Percentiles rank a stretch among this genome's conserved stretches.
Conservation (phyloP, 257 asterid genomes). For the Gentiana dahurica region DNA sequence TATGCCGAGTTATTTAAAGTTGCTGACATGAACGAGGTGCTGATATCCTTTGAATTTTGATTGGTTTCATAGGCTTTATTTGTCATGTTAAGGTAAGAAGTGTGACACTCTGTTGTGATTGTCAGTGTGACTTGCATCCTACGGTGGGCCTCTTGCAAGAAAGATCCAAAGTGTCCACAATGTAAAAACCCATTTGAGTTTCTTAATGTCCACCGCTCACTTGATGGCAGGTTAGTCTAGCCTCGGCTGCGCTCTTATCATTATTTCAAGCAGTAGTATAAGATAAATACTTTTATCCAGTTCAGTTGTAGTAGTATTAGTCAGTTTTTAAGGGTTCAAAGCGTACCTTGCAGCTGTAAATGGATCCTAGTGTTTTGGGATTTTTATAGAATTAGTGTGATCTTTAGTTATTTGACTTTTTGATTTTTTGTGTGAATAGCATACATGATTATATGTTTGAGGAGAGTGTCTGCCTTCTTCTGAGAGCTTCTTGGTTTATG, state of each 20-base stretch:
- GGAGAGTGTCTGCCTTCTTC: constrained; percentile 93
- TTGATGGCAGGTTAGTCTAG: constrained; percentile 72
- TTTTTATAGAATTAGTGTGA: not conserved
- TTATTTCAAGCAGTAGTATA: no score
- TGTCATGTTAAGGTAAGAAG: no score
- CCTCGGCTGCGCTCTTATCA: not conserved
- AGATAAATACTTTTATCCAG: not conserved
- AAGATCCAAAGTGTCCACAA: constrained; percentile 77
- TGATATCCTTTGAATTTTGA: no score
- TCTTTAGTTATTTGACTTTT: no score
- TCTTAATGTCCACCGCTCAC: constrained; percentile 74
- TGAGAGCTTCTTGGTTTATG: constrained; percentile 81
- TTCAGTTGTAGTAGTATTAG: no score
- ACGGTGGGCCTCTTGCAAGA: constrained; percentile 85
- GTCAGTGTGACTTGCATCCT: constrained; percentile 78
- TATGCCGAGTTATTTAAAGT: no score
- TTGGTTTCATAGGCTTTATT: no score
- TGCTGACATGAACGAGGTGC: not conserved
- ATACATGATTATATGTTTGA: constrained; percentile 76
- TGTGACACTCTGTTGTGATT: not conserved
- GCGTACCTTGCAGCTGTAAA: no score
- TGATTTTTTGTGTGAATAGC: constrained; percentile 24
- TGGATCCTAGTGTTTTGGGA: not conserved
- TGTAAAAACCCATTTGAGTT: constrained; percentile 71
- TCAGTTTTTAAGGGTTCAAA: no score